Evolutionary conservation across 495 filamentous ascomycete genomes (phyloP).

Genomic region (Annulohypoxylon moriforme): DNA sequence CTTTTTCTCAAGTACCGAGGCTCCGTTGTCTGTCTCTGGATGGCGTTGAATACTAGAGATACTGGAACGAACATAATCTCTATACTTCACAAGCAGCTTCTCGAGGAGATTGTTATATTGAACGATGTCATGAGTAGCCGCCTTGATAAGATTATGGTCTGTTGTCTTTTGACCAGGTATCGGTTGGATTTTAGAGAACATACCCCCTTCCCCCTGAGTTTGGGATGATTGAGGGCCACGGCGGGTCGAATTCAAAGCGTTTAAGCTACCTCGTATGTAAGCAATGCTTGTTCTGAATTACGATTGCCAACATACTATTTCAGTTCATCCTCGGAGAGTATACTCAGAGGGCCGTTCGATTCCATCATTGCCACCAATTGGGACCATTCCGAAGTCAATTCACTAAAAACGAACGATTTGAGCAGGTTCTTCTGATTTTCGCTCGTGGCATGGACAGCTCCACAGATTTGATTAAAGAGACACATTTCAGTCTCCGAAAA

Average conservation of each 20-base stretch:
- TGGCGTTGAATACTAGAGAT: slow-evolving; percentile 10
- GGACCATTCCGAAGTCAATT: slow-evolving; percentile 29
- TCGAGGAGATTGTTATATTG: slow-evolving; percentile 39
- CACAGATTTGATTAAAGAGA: slow-evolving; percentile 37
- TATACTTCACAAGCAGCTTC: slow-evolving; percentile 34
- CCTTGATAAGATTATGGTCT: slow-evolving; percentile 8
- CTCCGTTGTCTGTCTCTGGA: neutral
- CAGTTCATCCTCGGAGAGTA: slow-evolving; percentile 37
- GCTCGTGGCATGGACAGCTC: slow-evolving; percentile 16
- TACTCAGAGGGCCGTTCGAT: slow-evolving; percentile 29
- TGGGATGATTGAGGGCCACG: neutral
- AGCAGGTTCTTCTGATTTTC: slow-evolving; percentile 28
- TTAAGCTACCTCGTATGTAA: slow-evolving; percentile 19
- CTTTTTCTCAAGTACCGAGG: slow-evolving; percentile 26
- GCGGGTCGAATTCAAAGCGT: neutral
- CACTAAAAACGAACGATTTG: slow-evolving; percentile 25
- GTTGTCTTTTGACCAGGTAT: slow-evolving; percentile 16
- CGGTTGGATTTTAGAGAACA: slow-evolving; percentile 17
- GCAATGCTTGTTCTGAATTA: neutral
- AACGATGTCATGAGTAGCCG: slow-evolving; percentile 26
- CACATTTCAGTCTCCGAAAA: slow-evolving; percentile 34
- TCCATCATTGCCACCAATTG: slow-evolving; percentile 27
- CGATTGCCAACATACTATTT: slow-evolving; percentile 28
- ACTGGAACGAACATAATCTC: slow-evolving; percentile 30
- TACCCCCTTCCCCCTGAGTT: neutral